Base-by-base conservation (phyloP, 2,329 filamentous ascomycete species). In the Aspergillus persii region DNA sequence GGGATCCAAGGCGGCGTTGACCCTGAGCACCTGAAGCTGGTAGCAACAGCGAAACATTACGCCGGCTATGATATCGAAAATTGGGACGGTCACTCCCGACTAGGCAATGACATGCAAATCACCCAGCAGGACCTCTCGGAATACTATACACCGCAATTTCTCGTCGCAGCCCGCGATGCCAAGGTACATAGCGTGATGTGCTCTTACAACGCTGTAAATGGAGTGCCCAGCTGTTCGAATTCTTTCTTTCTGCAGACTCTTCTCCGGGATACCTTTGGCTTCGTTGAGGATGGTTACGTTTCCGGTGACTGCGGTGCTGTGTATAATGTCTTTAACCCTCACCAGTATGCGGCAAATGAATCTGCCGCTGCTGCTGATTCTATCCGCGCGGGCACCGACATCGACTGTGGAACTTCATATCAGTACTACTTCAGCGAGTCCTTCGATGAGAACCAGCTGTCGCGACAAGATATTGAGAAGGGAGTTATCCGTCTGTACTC, bases 121-220 rank as follows among this genome's bases (percentile, higher is more conserved):
- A 77, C 79, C 8, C 75, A 79, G 52, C 87, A 89, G 64, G 88
- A 91, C 60, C 74, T 90, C 4, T 80, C 83, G 0, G 87, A 89
- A 65, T 90, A 89, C 73, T 90, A 88, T 67, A 79, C 88, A 46
- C 86, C 84, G 1, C 82, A 86, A 0, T 90, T 90, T 74, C 78
- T 87, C 66, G 81, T 81, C 69, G 89, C 87, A 70, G 84, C 82
- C 49, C 78, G 83, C 9, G 84, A 87, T 66, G 80, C 82, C 3
- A 79, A 81, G 50, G 83, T 83, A 3, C 78, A 80, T 15, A 86
- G 85, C 36, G 77, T 87, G 63, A 87, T 87, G 85, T 86, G 84
- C 65, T 81, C 81, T 0, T 87, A 87, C 69, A 87, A 90, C 62
- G 77, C 85, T 0, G 78, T 90, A 46, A 89, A 90, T 58, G 88